Evolutionary conservation across 108 stramenopile species (phyloP).

Genomic region (Bacterosira constricta): DNA sequence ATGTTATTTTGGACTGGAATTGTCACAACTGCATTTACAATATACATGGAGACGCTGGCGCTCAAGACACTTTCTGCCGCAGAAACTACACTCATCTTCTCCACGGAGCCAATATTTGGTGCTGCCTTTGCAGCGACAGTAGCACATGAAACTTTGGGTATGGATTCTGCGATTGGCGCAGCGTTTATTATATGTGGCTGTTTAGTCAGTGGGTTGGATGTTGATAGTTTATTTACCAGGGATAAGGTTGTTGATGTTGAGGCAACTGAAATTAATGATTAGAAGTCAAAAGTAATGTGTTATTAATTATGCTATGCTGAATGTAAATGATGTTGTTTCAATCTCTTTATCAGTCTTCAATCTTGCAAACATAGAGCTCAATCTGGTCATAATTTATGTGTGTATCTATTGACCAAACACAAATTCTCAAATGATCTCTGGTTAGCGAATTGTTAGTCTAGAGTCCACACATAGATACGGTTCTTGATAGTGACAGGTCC

Average conservation of each 20-base stretch:
- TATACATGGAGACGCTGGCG: conserved; percentile 89
- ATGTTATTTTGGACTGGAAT: conserved; percentile 88
- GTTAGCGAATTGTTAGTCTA: too few relatives aligned
- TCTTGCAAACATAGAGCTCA: too few relatives aligned
- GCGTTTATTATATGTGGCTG: conserved; percentile 67
- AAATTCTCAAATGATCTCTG: too few relatives aligned
- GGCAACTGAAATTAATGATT: neutral
- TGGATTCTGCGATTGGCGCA: conserved; percentile 63
- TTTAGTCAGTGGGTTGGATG: conserved; percentile 61
- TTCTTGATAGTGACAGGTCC: too few relatives aligned
- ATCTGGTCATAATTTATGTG: too few relatives aligned
- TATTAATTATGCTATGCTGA: too few relatives aligned
- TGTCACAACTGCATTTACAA: conserved; percentile 88
- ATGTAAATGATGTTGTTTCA: too few relatives aligned
- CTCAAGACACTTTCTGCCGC: conserved; percentile 84
- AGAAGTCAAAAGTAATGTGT: too few relatives aligned
- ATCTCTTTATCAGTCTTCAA: too few relatives aligned
- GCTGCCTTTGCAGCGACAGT: conserved; percentile 79
- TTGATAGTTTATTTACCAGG: conserved; percentile 7
- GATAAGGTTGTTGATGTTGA: neutral
- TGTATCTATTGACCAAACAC: too few relatives aligned
- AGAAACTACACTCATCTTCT: conserved; percentile 91
- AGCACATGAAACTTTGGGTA: conserved; percentile 81
- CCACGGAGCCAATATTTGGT: conserved; percentile 91
- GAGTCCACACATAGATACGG: too few relatives aligned